These are phyloP conservation scores for Capsella rubella DNA, from an alignment of 441 rosid species.

Conservation along the genomic window DNA sequence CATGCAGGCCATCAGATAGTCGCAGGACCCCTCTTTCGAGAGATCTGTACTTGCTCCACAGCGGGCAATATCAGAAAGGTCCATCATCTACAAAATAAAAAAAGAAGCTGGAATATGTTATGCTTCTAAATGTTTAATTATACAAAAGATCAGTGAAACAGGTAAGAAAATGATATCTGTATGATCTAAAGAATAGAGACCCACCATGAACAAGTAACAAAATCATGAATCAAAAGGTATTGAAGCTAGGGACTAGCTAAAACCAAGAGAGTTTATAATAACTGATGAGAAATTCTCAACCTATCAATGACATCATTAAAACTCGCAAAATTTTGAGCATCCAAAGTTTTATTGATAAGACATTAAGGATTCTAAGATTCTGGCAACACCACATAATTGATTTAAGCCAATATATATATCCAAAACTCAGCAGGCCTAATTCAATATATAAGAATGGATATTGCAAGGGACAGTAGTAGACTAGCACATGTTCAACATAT, in stretches of 20 bases:
- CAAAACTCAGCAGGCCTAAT: slow-evolving; percentile 20
- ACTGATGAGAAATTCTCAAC: slow-evolving; percentile 19
- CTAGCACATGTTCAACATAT: slow-evolving; percentile 7
- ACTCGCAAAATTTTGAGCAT: neutral
- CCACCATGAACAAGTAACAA: slow-evolving; percentile 21
- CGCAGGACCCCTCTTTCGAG: slow-evolving; percentile 66
- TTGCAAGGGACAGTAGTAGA: slow-evolving; percentile 13
- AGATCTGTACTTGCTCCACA: slow-evolving; percentile 77
- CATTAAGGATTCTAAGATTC: slow-evolving; percentile 10
- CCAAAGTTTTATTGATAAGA: slow-evolving; percentile 14
- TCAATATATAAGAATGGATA: slow-evolving; percentile 12
- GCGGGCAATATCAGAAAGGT: slow-evolving; percentile 87
- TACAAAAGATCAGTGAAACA: slow-evolving; percentile 14
- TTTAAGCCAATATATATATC: neutral
- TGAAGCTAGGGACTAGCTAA: slow-evolving; percentile 16
- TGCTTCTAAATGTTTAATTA: slow-evolving; percentile 16
- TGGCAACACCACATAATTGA: neutral
- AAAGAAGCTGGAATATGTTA: neutral
- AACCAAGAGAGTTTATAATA: slow-evolving; percentile 9
- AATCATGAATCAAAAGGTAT: slow-evolving; percentile 1
- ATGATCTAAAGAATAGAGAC: neutral
- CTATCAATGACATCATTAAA: slow-evolving; percentile 10
- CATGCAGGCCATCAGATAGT: slow-evolving; percentile 77
- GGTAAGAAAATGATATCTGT: neutral
- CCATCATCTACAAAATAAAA: slow-evolving; percentile 67